These are phyloP conservation scores for Penicillium sp. DNA, from an alignment of 2,329 filamentous ascomycete genomes.

Conservation along the genomic window DNA sequence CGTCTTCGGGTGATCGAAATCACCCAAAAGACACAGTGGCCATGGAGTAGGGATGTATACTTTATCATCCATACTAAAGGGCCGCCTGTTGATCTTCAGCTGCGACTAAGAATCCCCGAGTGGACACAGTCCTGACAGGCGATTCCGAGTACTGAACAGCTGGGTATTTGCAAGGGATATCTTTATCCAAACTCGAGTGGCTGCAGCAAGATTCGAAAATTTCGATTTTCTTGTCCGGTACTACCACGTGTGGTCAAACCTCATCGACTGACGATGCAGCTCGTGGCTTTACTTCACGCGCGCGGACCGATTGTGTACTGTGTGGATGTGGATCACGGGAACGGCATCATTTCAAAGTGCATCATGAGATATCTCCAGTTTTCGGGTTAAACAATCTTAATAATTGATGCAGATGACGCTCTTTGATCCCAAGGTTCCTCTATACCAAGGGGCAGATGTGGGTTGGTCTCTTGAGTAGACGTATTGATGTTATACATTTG, in stretches of 20 bases:
- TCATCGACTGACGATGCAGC: slow-evolving; percentile 57
- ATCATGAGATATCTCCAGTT: background rate
- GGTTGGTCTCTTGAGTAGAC: slow-evolving; percentile 32
- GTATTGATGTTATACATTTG: background rate
- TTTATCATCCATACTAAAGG: slow-evolving; percentile 43
- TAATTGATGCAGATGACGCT: slow-evolving; percentile 10
- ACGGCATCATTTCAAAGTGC: slow-evolving; percentile 46
- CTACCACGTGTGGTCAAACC: slow-evolving; percentile 51
- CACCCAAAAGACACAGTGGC: slow-evolving; percentile 56
- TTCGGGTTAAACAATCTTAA: background rate
- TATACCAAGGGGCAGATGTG: slow-evolving; percentile 45
- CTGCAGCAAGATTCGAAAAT: slow-evolving; percentile 40
- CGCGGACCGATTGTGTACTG: slow-evolving; percentile 62
- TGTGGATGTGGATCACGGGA: slow-evolving; percentile 61
- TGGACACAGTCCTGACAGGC: slow-evolving; percentile 44
- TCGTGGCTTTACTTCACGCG: slow-evolving; percentile 53
- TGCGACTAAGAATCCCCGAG: slow-evolving; percentile 55
- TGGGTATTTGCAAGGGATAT: slow-evolving; percentile 50
- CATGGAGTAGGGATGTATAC: slow-evolving; percentile 54
- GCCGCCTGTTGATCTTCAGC: slow-evolving; percentile 33
- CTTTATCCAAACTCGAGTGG: slow-evolving; percentile 48
- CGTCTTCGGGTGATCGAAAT: slow-evolving; percentile 38
- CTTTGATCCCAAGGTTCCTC: slow-evolving; percentile 10
- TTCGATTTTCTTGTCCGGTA: slow-evolving; percentile 51
- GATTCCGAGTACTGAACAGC: slow-evolving; percentile 34